Conservation (phyloP, 345 rosid genomes). For the Aethionema arabicum region DNA sequence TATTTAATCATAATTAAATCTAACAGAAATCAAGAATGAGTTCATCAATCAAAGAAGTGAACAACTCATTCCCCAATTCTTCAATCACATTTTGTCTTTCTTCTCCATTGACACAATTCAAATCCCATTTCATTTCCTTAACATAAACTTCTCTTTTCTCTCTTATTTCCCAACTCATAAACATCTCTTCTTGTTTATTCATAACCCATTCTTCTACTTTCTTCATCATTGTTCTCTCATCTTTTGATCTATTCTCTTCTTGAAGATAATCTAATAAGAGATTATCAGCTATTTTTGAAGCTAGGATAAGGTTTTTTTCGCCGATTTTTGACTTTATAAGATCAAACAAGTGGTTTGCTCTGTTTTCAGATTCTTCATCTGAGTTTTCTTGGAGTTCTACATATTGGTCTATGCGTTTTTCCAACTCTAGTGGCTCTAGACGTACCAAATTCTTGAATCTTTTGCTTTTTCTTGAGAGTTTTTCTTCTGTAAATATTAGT, state of each 20-base stretch:
- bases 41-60: constrained; percentile 56
- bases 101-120: constrained; percentile 46
- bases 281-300: constrained; percentile 30
- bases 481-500: constrained; percentile 41
- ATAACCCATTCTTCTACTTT: constrained; percentile 59
- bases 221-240: constrained; percentile 34
- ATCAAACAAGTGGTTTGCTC: constrained; percentile 31
- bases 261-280: constrained; percentile 50
- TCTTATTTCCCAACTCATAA: constrained; percentile 58
- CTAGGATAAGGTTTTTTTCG: constrained; percentile 19
- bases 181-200: constrained; percentile 42
- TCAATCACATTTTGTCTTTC: constrained; percentile 37
- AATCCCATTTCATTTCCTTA: constrained; percentile 44
- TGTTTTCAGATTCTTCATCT: constrained; percentile 22
- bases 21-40: constrained; percentile 42
- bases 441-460: constrained; percentile 44
- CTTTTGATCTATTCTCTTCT: constrained; percentile 43
- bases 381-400: constrained; percentile 33
- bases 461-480: constrained; percentile 38
- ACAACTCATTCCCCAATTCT: constrained; percentile 49
- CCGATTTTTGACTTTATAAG: constrained; percentile 22
- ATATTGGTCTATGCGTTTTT: constrained; percentile 48
- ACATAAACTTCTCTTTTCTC: constrained; percentile 49
- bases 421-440: constrained; percentile 61
- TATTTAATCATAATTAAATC: neutral